Conservation (phyloP, 768 basidiomycete species). For the Tulasnella sp. region DNA sequence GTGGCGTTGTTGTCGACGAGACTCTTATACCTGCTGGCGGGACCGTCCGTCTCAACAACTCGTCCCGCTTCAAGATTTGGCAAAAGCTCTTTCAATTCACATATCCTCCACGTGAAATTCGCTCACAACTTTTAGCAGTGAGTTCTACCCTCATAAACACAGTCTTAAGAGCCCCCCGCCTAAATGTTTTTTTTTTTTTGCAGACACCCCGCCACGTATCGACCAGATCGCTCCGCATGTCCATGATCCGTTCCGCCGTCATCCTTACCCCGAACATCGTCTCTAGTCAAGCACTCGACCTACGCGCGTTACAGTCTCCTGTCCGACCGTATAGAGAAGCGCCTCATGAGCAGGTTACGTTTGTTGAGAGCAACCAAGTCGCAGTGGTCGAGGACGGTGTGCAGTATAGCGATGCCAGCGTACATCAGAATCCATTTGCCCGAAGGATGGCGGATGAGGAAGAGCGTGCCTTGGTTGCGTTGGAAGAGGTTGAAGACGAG, state of each 20-base stretch:
- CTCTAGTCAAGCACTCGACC: slow-evolving; percentile 18
- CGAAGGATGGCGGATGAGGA: neutral
- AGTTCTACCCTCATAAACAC: neutral
- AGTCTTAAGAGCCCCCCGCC: slow-evolving; percentile 1
- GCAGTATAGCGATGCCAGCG: neutral
- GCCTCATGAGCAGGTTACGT: slow-evolving; percentile 5
- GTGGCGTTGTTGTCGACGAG: slow-evolving; percentile 52
- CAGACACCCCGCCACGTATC: slow-evolving; percentile 25
- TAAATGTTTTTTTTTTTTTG: slow-evolving; percentile 25
- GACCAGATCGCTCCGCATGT: slow-evolving; percentile 47
- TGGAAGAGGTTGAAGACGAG: slow-evolving; percentile 13
- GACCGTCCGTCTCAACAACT: slow-evolving; percentile 55
- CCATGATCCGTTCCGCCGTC: slow-evolving; percentile 65
- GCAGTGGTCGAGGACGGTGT: slow-evolving; percentile 12
- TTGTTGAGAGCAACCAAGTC: slow-evolving; percentile 12
- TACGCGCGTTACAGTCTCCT: slow-evolving; percentile 52
- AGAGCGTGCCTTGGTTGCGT: slow-evolving; percentile 8
- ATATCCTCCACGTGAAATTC: slow-evolving; percentile 65
- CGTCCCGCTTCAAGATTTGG: slow-evolving; percentile 56
- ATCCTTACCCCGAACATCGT: slow-evolving; percentile 55
- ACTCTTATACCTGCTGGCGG: slow-evolving; percentile 22
- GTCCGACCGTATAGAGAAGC: slow-evolving; percentile 19
- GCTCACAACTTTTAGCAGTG: slow-evolving; percentile 33
- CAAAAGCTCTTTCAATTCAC: slow-evolving; percentile 60
- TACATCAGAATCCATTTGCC: neutral